phyloP scores from a whole-genome alignment of 2,329 filamentous ascomycete genomes.

The Fusarium subglutinans region DNA sequence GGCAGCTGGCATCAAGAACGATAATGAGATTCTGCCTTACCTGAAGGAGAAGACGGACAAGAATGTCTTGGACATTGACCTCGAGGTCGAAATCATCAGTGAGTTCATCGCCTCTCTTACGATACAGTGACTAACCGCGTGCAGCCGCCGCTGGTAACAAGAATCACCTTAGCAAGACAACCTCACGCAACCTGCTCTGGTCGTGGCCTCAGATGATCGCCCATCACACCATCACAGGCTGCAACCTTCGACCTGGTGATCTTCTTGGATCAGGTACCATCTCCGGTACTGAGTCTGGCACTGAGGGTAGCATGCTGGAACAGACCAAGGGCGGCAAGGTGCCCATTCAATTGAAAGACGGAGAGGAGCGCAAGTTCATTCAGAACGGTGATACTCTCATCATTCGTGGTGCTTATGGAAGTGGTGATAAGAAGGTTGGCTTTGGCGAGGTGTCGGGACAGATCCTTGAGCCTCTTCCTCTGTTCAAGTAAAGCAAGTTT shows the following conservation, averaged over 20 bases:
- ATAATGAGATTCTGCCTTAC: constrained; percentile 49
- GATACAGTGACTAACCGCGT: not conserved
- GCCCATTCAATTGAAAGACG: constrained; percentile 67
- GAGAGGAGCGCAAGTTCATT: constrained; percentile 75
- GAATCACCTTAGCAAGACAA: constrained; percentile 48
- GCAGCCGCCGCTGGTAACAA: constrained; percentile 46
- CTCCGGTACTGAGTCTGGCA: constrained; percentile 68
- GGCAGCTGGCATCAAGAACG: constrained; percentile 44
- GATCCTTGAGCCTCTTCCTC: constrained; percentile 54
- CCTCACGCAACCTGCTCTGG: constrained; percentile 67
- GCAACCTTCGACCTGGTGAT: constrained; percentile 78
- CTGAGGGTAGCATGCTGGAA: constrained; percentile 76
- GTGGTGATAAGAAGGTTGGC: constrained; percentile 74
- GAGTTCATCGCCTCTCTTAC: not conserved
- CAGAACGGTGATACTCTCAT: constrained; percentile 78
- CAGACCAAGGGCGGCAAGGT: constrained; percentile 75
- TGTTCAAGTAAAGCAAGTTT: constrained; percentile 38
- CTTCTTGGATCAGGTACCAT: constrained; percentile 83
- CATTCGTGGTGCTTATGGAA: constrained; percentile 72
- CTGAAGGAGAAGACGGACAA: constrained; percentile 64
- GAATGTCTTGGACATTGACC: constrained; percentile 49
- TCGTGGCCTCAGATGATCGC: constrained; percentile 87
- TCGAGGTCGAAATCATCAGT: constrained; percentile 53
- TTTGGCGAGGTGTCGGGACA: constrained; percentile 78
- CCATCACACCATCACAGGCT: constrained; percentile 82